phyloP scores from a whole-genome alignment of 2,329 filamentous ascomycete genomes.

The Cytospora piceicola region DNA sequence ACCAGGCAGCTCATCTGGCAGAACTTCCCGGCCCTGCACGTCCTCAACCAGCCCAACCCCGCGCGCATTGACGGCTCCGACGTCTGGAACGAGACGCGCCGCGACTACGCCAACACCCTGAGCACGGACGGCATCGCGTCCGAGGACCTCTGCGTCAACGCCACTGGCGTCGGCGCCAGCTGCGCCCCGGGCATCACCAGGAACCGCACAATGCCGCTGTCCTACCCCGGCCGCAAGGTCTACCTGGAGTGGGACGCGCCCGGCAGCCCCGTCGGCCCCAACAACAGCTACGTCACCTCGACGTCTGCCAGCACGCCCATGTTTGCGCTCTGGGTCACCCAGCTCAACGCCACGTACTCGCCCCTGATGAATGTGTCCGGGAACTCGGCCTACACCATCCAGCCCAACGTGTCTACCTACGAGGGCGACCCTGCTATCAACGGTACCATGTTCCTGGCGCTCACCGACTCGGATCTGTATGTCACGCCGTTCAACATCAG shows the following conservation, averaged over 20 bases:
- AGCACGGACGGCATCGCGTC: constrained; percentile 49
- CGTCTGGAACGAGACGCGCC: constrained; percentile 65
- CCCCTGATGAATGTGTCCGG: constrained; percentile 57
- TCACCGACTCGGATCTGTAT: constrained; percentile 70
- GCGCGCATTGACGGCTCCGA: constrained; percentile 67
- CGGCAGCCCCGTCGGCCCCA: constrained; percentile 72
- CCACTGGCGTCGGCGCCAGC: constrained; percentile 55
- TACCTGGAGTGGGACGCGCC: constrained; percentile 74
- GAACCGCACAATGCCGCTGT: constrained; percentile 72
- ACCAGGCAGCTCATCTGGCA: constrained; percentile 81
- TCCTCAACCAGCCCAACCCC: constrained; percentile 78
- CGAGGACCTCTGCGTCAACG: constrained; percentile 60
- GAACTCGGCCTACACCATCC: constrained; percentile 67
- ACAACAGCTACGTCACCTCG: constrained; percentile 77
- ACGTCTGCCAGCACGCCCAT: constrained; percentile 61
- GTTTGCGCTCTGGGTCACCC: constrained; percentile 76
- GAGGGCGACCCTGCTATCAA: constrained; percentile 72
- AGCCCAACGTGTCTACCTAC: constrained; percentile 72
- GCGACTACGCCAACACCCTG: constrained; percentile 60
- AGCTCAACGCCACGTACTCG: constrained; percentile 76
- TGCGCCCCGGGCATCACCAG: constrained; percentile 68
- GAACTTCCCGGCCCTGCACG: constrained; percentile 74
- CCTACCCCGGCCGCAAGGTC: constrained; percentile 73
- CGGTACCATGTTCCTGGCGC: constrained; percentile 76
- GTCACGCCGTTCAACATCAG: constrained; percentile 78